These are phyloP conservation scores for Pseudocercospora pini-densiflorae DNA, from an alignment of 2,329 filamentous ascomycete species.

Conservation along the genomic window DNA sequence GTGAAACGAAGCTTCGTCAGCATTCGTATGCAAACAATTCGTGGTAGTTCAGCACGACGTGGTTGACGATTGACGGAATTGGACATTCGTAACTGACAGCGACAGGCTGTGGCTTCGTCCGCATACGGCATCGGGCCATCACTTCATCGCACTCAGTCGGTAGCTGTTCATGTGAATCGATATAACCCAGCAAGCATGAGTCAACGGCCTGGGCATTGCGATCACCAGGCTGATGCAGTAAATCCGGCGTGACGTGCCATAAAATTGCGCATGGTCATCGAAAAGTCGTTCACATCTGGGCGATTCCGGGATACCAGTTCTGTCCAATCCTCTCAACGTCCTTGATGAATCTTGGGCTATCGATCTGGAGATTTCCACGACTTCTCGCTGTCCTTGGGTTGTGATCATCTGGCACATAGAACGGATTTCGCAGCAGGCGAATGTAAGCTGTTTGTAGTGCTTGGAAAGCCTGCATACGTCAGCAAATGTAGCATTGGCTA, in stretches of 20 bases:
- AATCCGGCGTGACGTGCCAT: neutral
- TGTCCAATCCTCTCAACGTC: slow-evolving; percentile 88
- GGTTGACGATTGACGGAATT: no score
- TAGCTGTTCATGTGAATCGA: neutral
- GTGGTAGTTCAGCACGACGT: neutral
- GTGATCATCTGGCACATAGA: slow-evolving; percentile 88
- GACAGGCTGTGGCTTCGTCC: neutral
- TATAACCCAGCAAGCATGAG: neutral
- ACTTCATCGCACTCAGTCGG: no score
- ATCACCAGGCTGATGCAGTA: neutral
- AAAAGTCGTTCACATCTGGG: neutral
- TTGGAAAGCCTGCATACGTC: slow-evolving; percentile 70
- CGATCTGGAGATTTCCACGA: slow-evolving; percentile 67
- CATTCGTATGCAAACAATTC: neutral
- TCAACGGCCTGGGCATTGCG: neutral
- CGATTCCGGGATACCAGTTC: slow-evolving; percentile 72
- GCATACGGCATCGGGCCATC: no score
- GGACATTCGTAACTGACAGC: neutral
- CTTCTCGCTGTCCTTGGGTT: slow-evolving; percentile 60
- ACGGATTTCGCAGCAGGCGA: slow-evolving; percentile 86
- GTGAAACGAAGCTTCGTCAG: neutral
- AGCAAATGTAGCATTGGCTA: no score
- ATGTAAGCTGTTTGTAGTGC: slow-evolving; percentile 95
- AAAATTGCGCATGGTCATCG: neutral
- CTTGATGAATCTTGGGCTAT: slow-evolving; percentile 76